Evolutionary conservation across 2,329 filamentous ascomycete genomes (phyloP).

Genomic region (Penicillium sp.): DNA sequence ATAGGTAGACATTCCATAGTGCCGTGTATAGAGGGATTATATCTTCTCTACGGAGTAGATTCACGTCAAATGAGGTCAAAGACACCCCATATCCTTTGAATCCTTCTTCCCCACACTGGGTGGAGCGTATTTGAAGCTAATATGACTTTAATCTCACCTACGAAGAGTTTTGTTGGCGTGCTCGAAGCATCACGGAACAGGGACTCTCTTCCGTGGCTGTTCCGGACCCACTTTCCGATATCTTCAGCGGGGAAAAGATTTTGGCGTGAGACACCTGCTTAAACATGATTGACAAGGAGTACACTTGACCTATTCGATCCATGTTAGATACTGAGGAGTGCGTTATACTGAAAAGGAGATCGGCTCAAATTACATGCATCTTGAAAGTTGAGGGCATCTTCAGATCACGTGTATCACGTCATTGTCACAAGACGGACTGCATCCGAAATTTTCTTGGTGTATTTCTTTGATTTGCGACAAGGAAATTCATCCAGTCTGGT

Average conservation of each 20-base stretch:
- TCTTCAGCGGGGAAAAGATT: not conserved
- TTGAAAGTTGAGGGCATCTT: too few relatives aligned
- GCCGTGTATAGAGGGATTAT: not conserved
- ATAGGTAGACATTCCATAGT: not conserved
- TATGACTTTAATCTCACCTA: not conserved
- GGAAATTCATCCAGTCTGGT: too few relatives aligned
- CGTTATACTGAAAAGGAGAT: too few relatives aligned
- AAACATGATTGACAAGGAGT: too few relatives aligned
- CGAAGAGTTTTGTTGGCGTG: not conserved
- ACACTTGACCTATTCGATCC: too few relatives aligned
- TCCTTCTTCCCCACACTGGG: not conserved
- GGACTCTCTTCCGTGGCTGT: not conserved
- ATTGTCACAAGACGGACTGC: too few relatives aligned
- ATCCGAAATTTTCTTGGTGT: too few relatives aligned
- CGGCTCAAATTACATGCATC: too few relatives aligned
- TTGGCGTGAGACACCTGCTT: not conserved
- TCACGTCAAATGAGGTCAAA: not conserved
- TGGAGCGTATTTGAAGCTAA: not conserved
- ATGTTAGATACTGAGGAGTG: too few relatives aligned
- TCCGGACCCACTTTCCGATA: not conserved
- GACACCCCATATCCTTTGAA: not conserved
- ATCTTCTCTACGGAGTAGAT: not conserved
- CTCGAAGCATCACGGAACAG: not conserved
- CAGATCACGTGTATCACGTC: too few relatives aligned
- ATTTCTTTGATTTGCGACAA: too few relatives aligned